Evolutionary conservation across 2,329 filamentous ascomycete species (phyloP).

Genomic region (Akanthomyces uredinophilus): DNA sequence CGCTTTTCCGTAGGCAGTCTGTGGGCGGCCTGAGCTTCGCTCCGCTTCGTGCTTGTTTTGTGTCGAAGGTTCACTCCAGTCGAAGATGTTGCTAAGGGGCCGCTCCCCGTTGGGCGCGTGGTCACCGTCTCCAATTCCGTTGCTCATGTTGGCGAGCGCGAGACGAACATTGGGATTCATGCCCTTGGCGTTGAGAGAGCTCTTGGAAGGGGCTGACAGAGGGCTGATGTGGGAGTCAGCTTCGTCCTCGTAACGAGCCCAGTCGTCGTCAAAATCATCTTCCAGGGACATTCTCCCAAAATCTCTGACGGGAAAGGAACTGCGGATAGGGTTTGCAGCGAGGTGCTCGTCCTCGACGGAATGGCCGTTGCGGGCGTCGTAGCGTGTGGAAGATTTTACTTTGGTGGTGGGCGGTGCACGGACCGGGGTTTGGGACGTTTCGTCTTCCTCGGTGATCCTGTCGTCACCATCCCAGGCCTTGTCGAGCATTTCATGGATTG

Average conservation of each 20-base stretch:
- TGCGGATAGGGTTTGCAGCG: conserved; percentile 22
- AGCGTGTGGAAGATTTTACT: conserved; percentile 14
- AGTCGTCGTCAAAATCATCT: conserved; percentile 60
- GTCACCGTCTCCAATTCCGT: conserved; percentile 26
- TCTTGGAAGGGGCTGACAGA: conserved; percentile 51
- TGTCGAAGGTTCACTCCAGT: conserved; percentile 66
- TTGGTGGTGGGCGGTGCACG: conserved; percentile 31
- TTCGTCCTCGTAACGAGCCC: conserved; percentile 54
- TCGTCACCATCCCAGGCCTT: conserved; percentile 50
- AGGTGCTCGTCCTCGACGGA: background rate
- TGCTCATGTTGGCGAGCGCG: conserved; percentile 49
- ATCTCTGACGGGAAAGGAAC: conserved; percentile 34
- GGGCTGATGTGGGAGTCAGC: conserved; percentile 49
- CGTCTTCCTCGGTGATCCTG: conserved; percentile 60
- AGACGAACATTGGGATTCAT: conserved; percentile 50
- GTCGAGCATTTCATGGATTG: conserved; percentile 55
- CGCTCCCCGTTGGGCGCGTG: conserved; percentile 36
- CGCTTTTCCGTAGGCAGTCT: conserved; percentile 72
- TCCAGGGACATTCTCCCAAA: conserved; percentile 51
- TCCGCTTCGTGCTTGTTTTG: conserved; percentile 57
- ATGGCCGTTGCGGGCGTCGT: conserved; percentile 22
- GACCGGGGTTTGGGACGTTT: conserved; percentile 49
- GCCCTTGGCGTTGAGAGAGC: conserved; percentile 48
- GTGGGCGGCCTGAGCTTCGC: conserved; percentile 58
- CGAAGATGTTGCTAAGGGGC: conserved; percentile 66